Conservation (phyloP, 768 basidiomycete genomes). For the Pleurotus tuoliensis region DNA sequence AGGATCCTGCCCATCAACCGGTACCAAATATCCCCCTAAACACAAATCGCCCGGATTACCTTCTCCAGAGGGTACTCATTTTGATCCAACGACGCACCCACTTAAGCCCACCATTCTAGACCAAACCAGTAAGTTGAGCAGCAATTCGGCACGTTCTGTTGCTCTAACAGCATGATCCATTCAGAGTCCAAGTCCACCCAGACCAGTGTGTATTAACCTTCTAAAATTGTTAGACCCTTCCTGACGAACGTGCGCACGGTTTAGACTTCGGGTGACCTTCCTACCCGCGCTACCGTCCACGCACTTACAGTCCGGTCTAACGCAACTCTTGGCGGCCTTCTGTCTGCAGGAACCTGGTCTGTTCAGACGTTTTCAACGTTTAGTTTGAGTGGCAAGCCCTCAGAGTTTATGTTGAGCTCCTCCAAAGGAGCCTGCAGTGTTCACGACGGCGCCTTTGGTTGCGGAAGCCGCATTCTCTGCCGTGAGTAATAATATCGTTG, state of each 20-base stretch:
- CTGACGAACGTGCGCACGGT: not conserved
- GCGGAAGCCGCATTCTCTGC: conserved; percentile 58
- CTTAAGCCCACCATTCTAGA: not conserved
- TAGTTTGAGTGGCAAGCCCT: conserved; percentile 40
- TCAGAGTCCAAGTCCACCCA: not conserved
- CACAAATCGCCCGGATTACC: not conserved
- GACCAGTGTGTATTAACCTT: not conserved
- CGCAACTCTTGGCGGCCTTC: conserved; percentile 43
- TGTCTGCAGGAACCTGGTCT: conserved; percentile 56
- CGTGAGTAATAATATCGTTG: conserved; percentile 27
- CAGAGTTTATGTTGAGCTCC: conserved; percentile 53
- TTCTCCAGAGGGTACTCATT: not conserved
- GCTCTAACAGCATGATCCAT: not conserved
- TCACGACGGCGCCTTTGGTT: conserved; percentile 38
- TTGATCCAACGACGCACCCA: no score
- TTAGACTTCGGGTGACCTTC: conserved; percentile 28
- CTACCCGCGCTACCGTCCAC: conserved; percentile 42
- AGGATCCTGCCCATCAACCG: conserved; percentile 37
- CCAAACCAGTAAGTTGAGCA: not conserved
- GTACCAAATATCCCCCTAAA: conserved; percentile 48
- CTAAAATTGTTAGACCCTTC: no score
- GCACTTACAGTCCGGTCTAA: conserved; percentile 28
- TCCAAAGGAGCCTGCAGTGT: conserved; percentile 58
- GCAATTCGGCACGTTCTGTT: not conserved
- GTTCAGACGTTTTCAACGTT: conserved; percentile 58